Evolutionary conservation across 805 yeast species (phyloP), one percentile per base, ranked within the genome.

Genomic region (Candida sonorensis): DNA sequence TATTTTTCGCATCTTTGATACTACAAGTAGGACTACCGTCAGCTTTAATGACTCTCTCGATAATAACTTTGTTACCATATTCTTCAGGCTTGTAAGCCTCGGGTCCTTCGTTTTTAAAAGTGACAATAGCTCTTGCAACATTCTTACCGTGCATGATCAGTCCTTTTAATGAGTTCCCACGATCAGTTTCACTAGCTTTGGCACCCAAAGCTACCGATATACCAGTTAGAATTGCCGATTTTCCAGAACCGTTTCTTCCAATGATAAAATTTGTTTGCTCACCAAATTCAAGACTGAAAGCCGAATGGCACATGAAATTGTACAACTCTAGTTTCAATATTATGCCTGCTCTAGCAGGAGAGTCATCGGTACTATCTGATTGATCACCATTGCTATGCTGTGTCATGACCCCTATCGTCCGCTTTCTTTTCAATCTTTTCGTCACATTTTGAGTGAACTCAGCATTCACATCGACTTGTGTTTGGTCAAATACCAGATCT

Each of bases 161-260:
- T 29, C 72, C 75, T 42, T 74, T 77, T 29, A 85, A 61, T 8
- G 78, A 71, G 11, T 74, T 62, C 6, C 95, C 97, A 54, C 99
- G 72, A 48, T 81, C 83, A 0, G 98, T 90, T 30, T 77, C 85
- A 14, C 77, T 66, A 1, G 97, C 96, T 45, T 79, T 81, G 2
- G 94, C 92, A 14, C 97, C 97, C 2, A 90, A 57, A 2, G 95
- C 90, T 5, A 86, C 79, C 7, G 88, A 76, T 2, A 88, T 75
- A 1, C 95, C 96, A 0, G 96, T 86, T 37, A 88, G 60, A 13
- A 88, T 70, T 1, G 97, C 94, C 51, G 85, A 74, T 51, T 88
- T 88, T 19, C 97, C 97, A 23, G 88, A 77, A 3, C 97, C 97
- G 50, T 88, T 88, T 35, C 81, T 67, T 14, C 97, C 97, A 24